Base-by-base conservation (phyloP, 148 eudicot species). In the Bassia scoparia region DNA sequence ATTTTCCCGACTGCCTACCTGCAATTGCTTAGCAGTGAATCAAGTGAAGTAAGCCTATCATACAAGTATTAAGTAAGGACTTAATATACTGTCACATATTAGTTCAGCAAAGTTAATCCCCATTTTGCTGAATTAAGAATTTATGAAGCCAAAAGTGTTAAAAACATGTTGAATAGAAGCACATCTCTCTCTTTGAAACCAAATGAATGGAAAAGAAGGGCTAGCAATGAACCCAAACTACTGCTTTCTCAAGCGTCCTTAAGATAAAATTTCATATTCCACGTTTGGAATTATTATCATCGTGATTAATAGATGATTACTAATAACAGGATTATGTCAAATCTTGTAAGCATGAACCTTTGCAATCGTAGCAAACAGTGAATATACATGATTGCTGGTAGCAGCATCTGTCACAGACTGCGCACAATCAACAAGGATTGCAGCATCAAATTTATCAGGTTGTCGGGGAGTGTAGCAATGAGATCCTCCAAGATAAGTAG, bases 1-100 rank as follows among this genome's bases (percentile, higher is more conserved):
- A 70, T 53, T 75, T 60, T 73, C 76, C 77, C 72, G 76, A 43
- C 69, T 35, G 69, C 72, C 83, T 44, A 30, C 72, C 69, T 85
- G 85, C 68, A 85, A 67, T 61, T 83, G 81, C 72, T 81, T 82
- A 95, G 92, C 75, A 90, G 64, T 65, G 80, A 68, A 59, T 88
- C 86, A 58, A 95, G 81, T 7, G 98, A 87, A 20, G 96, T 96
- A 79, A 95, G 92, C 97, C 98, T 75, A 87, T 87, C 76, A 63
- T 74, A 81, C 96, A 83, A 11, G 96, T n/a, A n/a, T n/a, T n/a
- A n/a, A n/a, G n/a, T n/a, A n/a, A n/a, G n/a, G n/a, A n/a, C n/a
- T n/a, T n/a, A n/a, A n/a, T 79, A 78, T 88, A 89, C 73, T 95
- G 97, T 86, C 85, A 77, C 86, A 85, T 63, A 91, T 67, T 79